phyloP scores from a whole-genome alignment of 2,329 filamentous ascomycete species.

The Fulvia fulva region DNA sequence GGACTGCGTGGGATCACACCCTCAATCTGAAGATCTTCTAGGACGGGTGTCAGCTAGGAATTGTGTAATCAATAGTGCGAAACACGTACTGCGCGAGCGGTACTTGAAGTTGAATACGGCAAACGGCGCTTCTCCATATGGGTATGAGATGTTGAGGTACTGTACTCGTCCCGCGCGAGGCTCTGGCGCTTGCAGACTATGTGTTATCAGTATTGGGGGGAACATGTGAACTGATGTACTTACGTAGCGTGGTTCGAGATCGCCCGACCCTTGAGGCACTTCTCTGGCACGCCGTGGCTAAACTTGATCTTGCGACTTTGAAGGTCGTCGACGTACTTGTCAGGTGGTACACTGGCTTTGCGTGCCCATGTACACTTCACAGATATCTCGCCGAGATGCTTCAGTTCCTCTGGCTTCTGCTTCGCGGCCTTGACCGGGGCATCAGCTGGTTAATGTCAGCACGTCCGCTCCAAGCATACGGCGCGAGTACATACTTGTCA shows the following conservation, averaged over 20 bases:
- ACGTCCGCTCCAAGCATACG: background rate
- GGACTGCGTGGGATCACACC: conserved; percentile 26
- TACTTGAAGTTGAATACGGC: conserved; percentile 26
- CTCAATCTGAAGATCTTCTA: conserved; percentile 29
- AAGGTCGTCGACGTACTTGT: background rate
- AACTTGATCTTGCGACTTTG: background rate
- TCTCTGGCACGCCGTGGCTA: conserved; percentile 18
- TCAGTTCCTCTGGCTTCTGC: conserved; percentile 5
- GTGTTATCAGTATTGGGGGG: background rate
- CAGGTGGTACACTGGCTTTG: background rate
- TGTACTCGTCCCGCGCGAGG: background rate
- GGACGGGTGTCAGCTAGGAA: background rate
- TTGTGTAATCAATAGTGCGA: background rate
- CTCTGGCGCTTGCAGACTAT: conserved; percentile 9
- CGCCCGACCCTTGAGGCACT: conserved; percentile 27
- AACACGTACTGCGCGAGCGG: conserved; percentile 24
- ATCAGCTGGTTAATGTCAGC: conserved; percentile 9
- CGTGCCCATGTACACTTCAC: conserved; percentile 7
- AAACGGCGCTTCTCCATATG: conserved; percentile 20
- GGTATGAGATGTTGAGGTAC: conserved; percentile 3
- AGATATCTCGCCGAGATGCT: conserved; percentile 18
- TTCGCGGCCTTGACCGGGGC: conserved; percentile 3
- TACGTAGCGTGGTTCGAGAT: conserved; percentile 25
- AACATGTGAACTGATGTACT: background rate
- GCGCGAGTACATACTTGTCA: conserved; percentile 15